Evolutionary conservation across 2,329 filamentous ascomycete species (phyloP), one percentile per base, ranked within the genome.

Genomic region (Blastomyces emzantsi): DNA sequence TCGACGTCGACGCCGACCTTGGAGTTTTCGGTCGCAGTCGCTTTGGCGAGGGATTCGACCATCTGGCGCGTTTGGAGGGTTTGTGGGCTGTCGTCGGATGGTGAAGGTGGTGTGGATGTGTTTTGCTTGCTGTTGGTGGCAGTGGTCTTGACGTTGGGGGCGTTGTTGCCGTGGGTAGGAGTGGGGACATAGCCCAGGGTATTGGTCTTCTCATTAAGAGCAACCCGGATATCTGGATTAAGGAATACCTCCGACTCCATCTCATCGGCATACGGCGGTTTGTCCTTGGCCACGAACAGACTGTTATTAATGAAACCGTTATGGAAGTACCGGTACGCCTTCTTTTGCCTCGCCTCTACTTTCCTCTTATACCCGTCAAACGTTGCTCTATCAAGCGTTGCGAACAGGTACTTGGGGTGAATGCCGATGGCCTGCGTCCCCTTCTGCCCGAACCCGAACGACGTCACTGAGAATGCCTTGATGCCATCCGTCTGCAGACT

Each of bases 381-480:
- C 61, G 90, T 89, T 58, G 87, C 81, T 78, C 93, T 85, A 73
- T 97, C 93, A 61, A 99, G 89, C n/a, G 90, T 88, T 59, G 94
- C 94, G 71, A 88, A 99, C 64, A 99, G 85, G 78, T 97, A 99
- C 79, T 90, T 93, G 73, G 95, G 91, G 76, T 99, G 94, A 61
- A 99, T 89, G 82, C 93, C 94, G 72, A 99, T 95, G 54, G 90
- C 93, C 78, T 99, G 95, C 33, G 94, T 90, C 74, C 94, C 94
- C 86, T 99, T 99, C 79, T 99, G 94, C 70, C 94, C 94, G 82
- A 99, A 99, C 78, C 94, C 94, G 77, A 99, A 99, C 0, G 95
- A 99, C 7, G 95, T 99, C 67, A 99, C 91, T 0, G 92, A 96
- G 84, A 99, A 97, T 17, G 94, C 95, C 81, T 97, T 99, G 82